These are phyloP conservation scores for Deuterostichococcus epilithicus DNA, from an alignment of 139 green algal genomes.

Conservation along the genomic window DNA sequence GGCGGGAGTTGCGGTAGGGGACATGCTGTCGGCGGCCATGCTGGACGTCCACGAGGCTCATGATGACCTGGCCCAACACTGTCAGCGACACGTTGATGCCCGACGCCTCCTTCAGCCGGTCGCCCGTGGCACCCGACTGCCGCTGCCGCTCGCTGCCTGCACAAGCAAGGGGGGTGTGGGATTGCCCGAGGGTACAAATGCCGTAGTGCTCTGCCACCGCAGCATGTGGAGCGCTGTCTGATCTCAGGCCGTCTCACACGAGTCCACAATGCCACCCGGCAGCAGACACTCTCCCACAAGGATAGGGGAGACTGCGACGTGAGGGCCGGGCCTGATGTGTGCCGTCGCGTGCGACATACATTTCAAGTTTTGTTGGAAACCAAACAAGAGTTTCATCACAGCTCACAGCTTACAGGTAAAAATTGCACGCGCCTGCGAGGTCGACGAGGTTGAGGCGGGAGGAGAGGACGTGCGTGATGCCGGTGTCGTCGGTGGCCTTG, in stretches of 20 bases:
- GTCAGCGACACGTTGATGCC: constrained; percentile 96
- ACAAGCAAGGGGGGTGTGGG: background rate
- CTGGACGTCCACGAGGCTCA: constrained; percentile 70
- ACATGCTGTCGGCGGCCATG: constrained; percentile 61
- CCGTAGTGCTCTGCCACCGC: no score
- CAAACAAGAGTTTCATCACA: background rate
- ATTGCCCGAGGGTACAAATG: no score
- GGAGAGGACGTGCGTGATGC: constrained; percentile 54
- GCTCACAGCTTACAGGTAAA: no score
- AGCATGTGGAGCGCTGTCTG: no score
- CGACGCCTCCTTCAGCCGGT: constrained; percentile 87
- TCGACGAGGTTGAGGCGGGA: constrained; percentile 91
- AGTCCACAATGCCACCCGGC: no score
- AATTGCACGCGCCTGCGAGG: constrained; percentile 66
- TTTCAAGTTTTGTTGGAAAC: no score
- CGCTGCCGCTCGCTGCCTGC: constrained; percentile 85
- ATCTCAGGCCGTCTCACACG: no score
- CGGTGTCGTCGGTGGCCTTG: constrained; percentile 29
- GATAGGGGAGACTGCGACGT: no score
- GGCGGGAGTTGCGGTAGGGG: constrained; percentile 92
- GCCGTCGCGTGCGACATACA: no score
- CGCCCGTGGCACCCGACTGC: constrained; percentile 64
- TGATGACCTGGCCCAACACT: constrained; percentile 91
- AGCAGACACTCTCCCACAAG: no score
- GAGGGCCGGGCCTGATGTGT: no score